phyloP scores from a whole-genome alignment of 345 rosid species.

The Salix purpurea region DNA sequence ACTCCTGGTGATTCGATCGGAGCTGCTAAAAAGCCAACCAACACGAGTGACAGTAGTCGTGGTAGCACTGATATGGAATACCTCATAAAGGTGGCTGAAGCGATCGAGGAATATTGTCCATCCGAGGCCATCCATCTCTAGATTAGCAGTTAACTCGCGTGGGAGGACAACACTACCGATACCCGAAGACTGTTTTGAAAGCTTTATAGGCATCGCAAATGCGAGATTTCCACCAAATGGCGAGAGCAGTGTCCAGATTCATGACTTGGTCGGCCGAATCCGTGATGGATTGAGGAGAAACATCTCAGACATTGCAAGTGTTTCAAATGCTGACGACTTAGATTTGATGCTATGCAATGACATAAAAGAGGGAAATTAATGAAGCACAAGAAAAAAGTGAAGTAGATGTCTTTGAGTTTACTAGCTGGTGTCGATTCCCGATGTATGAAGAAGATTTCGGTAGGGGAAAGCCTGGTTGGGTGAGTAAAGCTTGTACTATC shows the following conservation, averaged over 20 bases:
- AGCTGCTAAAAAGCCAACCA: not conserved
- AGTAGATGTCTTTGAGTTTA: no score
- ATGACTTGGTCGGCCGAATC: not conserved
- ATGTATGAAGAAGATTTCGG: not conserved
- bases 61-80: not conserved
- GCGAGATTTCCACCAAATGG: constrained; percentile 10
- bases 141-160: not conserved
- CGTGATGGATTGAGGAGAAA: not conserved
- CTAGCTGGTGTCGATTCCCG: not conserved
- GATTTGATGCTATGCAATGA: not conserved
- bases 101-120: not conserved
- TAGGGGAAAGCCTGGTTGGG: constrained; percentile 3
- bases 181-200: not conserved
- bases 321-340: not conserved
- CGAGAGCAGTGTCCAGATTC: not conserved
- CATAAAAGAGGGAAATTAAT: not conserved
- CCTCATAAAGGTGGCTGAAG: not conserved
- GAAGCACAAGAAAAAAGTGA: not conserved
- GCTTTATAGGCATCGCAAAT: not conserved
- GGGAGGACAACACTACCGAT: not conserved
- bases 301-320: not conserved
- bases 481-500: no score
- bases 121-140: not conserved
- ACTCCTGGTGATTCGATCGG: not conserved
- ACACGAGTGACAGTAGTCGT: not conserved